Evolutionary conservation across 106 monocot species (phyloP).

Genomic region (Allium fistulosum): DNA sequence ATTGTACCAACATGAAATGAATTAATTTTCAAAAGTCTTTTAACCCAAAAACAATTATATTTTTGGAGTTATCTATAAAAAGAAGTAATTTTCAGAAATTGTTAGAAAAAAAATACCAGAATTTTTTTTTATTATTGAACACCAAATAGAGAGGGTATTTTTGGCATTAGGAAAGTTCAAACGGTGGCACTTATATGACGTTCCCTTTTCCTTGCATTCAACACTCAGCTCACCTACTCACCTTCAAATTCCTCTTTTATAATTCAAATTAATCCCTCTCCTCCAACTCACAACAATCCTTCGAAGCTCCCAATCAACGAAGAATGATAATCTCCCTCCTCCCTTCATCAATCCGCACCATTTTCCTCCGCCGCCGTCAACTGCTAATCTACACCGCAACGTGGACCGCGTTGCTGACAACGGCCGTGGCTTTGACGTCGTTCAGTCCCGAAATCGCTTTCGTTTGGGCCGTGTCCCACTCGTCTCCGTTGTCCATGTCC

Average conservation of each 20-base stretch:
- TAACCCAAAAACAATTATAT: too few relatives aligned
- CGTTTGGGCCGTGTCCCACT: constrained; percentile 46
- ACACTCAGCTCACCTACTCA: constrained; percentile 9
- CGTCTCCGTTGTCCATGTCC: constrained; percentile 26
- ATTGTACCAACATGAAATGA: too few relatives aligned
- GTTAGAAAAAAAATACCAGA: too few relatives aligned
- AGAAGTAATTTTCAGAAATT: too few relatives aligned
- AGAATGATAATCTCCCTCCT: constrained; percentile 27
- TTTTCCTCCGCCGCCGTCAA: constrained; percentile 22
- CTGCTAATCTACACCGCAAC: constrained; percentile 39
- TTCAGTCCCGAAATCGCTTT: constrained; percentile 62
- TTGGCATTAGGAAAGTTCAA: too few relatives aligned
- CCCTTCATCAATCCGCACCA: neutral
- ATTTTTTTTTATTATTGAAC: too few relatives aligned
- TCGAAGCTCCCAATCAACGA: neutral
- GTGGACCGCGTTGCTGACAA: constrained; percentile 49
- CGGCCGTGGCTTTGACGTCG: constrained; percentile 39
- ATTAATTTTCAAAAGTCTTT: too few relatives aligned
- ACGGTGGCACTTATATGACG: too few relatives aligned
- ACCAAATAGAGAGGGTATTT: too few relatives aligned
- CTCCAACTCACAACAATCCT: neutral
- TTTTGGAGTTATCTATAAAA: too few relatives aligned
- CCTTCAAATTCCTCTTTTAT: neutral
- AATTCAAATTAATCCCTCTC: neutral
- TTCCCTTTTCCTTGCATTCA: neutral